Conservation (phyloP, 306 rosid genomes). For the Pterocarpus macrocarpus region DNA sequence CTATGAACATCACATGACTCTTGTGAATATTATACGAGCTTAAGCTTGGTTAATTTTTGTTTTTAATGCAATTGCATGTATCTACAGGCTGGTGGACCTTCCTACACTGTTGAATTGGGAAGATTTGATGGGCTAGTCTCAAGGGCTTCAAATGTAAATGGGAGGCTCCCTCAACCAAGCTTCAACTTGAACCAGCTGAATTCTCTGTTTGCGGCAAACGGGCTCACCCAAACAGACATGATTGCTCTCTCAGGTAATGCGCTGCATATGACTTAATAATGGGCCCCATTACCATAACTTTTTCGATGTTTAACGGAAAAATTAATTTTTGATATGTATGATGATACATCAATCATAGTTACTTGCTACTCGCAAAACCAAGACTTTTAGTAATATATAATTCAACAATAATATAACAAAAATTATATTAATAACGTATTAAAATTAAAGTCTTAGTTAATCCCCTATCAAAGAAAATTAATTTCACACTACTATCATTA, state of each 20-base stretch:
- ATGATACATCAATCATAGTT: neutral
- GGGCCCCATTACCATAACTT: neutral
- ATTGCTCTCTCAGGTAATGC: slow-evolving; percentile 82
- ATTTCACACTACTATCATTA: neutral
- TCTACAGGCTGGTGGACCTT: slow-evolving; percentile 78
- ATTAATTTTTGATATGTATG: neutral
- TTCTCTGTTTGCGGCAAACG: slow-evolving; percentile 60
- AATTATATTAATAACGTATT: neutral
- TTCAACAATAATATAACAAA: neutral
- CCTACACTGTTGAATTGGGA: slow-evolving; percentile 73
- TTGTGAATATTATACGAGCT: neutral
- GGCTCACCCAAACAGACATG: slow-evolving; percentile 76
- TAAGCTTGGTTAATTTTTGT: neutral
- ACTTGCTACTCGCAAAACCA: neutral
- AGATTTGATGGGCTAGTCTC: slow-evolving; percentile 76
- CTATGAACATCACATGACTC: neutral
- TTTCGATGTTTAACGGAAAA: neutral
- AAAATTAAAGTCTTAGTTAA: neutral
- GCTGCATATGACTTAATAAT: neutral
- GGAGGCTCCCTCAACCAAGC: slow-evolving; percentile 65
- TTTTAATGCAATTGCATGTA: neutral
- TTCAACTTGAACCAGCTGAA: slow-evolving; percentile 72
- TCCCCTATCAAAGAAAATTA: neutral
- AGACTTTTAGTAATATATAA: neutral
- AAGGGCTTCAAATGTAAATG: slow-evolving; percentile 64